Evolutionary conservation across 805 yeast species (phyloP).

Genomic region (Zygotorulaspora danielsina): DNA sequence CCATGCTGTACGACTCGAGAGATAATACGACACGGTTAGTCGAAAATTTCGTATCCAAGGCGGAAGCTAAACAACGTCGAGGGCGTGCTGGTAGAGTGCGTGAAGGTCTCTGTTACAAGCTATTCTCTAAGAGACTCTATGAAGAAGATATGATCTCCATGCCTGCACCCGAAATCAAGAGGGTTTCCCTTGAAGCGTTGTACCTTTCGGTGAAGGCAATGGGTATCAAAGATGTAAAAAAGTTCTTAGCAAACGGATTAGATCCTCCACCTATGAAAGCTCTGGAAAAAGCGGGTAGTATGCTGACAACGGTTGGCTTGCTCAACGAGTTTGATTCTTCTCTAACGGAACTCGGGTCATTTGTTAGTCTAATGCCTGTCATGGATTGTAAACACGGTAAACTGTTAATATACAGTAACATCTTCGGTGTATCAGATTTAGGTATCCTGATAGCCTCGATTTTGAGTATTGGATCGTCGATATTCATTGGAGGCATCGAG

Average conservation of each 20-base stretch:
- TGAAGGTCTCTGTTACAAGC: constrained; percentile 73
- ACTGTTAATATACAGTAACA: constrained; percentile 68
- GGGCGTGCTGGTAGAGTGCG: constrained; percentile 98
- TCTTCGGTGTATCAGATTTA: constrained; percentile 75
- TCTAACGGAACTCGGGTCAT: constrained; percentile 74
- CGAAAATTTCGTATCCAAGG: constrained; percentile 85
- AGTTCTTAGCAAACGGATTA: constrained; percentile 67
- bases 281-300: constrained; percentile 39
- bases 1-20: constrained; percentile 62
- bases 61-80: constrained; percentile 85
- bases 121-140: constrained; percentile 64
- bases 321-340: constrained; percentile 41
- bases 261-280: constrained; percentile 65
- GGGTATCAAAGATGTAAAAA: constrained; percentile 71
- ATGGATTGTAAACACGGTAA: constrained; percentile 83
- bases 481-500: constrained; percentile 62
- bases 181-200: constrained; percentile 78
- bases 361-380: constrained; percentile 75
- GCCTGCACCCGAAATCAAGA: constrained; percentile 84
- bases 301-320: constrained; percentile 70
- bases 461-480: constrained; percentile 60
- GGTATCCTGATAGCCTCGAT: constrained; percentile 81
- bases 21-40: constrained; percentile 65
- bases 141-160: constrained; percentile 54
- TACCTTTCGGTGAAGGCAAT: constrained; percentile 82